phyloP scores from a whole-genome alignment of 2,329 filamentous ascomycete species.

The Colletotrichum falcatum region DNA sequence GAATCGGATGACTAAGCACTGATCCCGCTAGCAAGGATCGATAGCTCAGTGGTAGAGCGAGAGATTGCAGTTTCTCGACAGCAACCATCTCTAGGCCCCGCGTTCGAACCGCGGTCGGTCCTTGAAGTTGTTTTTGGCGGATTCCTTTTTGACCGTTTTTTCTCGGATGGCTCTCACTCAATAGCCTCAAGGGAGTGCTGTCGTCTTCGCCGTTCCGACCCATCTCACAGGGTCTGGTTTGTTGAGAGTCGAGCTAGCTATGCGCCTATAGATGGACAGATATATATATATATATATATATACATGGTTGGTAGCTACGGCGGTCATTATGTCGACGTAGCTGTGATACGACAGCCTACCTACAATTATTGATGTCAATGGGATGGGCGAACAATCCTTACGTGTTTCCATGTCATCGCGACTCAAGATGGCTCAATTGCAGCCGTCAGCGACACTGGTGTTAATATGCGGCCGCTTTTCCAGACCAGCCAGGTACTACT shows the following conservation, averaged over 20 bases:
- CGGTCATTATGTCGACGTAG: background rate
- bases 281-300: too few relatives aligned
- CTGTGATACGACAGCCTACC: too few relatives aligned
- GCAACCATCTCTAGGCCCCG: constrained; percentile 40
- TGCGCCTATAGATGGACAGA: too few relatives aligned
- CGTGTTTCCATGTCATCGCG: too few relatives aligned
- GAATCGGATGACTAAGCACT: constrained; percentile 23
- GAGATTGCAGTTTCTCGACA: constrained; percentile 34
- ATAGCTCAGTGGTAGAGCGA: constrained; percentile 42
- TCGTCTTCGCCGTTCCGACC: background rate
- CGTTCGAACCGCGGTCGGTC: constrained; percentile 41
- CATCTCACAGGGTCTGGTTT: background rate
- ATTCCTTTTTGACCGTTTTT: too few relatives aligned
- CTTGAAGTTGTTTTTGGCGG: background rate
- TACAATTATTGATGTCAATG: too few relatives aligned
- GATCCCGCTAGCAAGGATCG: constrained; percentile 20
- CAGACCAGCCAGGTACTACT: too few relatives aligned
- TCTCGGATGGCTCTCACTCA: background rate
- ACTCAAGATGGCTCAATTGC: too few relatives aligned
- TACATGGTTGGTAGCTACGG: too few relatives aligned
- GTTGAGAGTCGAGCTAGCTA: background rate
- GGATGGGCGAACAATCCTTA: too few relatives aligned
- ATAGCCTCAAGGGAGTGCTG: background rate
- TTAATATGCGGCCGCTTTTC: too few relatives aligned
- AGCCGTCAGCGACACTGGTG: too few relatives aligned